Conservation (phyloP, 148 eudicot genomes). For the Spergularia marina region DNA sequence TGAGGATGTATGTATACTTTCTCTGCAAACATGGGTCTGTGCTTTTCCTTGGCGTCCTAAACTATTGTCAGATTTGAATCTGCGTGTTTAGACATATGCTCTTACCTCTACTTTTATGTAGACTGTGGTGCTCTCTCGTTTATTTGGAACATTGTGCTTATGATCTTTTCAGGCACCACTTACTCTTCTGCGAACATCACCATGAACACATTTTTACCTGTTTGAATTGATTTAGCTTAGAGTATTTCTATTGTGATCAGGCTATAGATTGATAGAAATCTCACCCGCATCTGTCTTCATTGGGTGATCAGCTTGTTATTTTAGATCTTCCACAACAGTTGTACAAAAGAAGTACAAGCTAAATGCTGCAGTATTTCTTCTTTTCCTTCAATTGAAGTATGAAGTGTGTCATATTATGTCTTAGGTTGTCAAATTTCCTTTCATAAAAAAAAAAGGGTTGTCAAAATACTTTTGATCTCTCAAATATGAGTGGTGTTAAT, state of each 20-base stretch:
- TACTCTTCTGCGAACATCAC: background rate
- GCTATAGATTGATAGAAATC: background rate
- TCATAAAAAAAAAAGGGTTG: background rate
- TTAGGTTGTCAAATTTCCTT: background rate
- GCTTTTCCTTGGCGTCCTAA: background rate
- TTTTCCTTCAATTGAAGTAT: background rate
- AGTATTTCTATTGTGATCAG: background rate
- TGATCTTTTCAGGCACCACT: conserved; percentile 1
- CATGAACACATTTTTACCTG: background rate
- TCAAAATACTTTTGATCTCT: background rate
- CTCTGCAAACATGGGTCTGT: background rate
- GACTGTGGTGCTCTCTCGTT: background rate
- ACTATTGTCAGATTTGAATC: background rate
- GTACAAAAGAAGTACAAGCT: background rate
- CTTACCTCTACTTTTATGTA: background rate
- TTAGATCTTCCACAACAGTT: background rate
- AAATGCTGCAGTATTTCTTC: background rate
- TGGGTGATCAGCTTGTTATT: too few species aligned
- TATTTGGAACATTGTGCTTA: background rate
- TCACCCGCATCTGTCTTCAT: too few species aligned
- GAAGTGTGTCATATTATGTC: background rate
- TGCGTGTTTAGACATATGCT: background rate
- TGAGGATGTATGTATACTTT: background rate
- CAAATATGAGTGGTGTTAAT: background rate
- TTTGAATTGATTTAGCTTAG: background rate